These are phyloP conservation scores for Calonectria honghensis DNA, from an alignment of 2,329 filamentous ascomycete genomes.

Conservation along the genomic window DNA sequence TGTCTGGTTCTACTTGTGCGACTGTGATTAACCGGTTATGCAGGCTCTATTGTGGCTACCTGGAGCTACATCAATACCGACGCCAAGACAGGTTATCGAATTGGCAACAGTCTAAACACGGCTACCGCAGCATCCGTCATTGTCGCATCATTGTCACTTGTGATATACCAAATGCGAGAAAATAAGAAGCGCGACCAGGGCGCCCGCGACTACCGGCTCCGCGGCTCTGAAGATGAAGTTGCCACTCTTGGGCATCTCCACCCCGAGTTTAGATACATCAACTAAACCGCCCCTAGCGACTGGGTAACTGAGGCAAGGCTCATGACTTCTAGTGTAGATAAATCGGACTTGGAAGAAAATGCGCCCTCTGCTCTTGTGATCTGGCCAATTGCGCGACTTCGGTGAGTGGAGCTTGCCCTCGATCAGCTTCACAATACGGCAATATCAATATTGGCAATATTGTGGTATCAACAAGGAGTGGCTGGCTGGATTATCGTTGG, in stretches of 20 bases:
- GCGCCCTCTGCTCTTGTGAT: too few species aligned
- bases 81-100: constrained; percentile 52
- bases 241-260: constrained; percentile 52
- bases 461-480: too few species aligned
- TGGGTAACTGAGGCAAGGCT: neutral
- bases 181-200: constrained; percentile 53
- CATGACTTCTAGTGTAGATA: too few species aligned
- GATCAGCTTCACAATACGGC: too few species aligned
- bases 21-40: neutral
- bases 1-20: neutral
- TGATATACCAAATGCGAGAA: constrained; percentile 51
- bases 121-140: constrained; percentile 53
- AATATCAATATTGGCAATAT: too few species aligned
- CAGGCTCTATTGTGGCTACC: constrained; percentile 55
- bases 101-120: constrained; percentile 53
- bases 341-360: too few species aligned
- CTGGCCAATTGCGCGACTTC: too few species aligned
- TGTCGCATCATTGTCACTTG: constrained; percentile 47
- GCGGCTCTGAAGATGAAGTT: constrained; percentile 44
- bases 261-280: constrained; percentile 54
- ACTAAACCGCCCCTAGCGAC: constrained; percentile 29
- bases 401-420: too few species aligned
- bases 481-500: too few species aligned
- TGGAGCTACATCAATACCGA: constrained; percentile 57
- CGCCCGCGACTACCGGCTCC: constrained; percentile 50